Percentiles rank a stretch among this genome's conserved stretches.
These are phyloP conservation scores for Cyclotella choctawhatcheeana DNA, from an alignment of 108 stramenopile species.

Conservation along the genomic window DNA sequence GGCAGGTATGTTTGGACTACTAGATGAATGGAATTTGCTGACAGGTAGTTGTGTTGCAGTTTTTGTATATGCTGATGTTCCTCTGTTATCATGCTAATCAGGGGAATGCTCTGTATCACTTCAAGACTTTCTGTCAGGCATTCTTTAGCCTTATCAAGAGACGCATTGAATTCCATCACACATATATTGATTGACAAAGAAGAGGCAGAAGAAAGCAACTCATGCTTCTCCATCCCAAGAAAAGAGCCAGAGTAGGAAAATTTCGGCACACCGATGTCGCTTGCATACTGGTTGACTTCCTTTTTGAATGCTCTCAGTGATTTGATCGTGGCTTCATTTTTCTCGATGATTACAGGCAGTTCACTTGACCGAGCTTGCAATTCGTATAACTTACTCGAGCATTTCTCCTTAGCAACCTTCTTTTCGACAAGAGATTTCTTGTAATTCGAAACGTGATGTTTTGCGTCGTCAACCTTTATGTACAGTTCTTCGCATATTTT, in stretches of 20 bases:
- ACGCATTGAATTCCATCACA: background rate
- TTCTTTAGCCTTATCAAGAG: background rate
- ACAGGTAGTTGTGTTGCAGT: background rate
- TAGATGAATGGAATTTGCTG: background rate
- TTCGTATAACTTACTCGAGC: background rate
- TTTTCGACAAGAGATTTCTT: too few relatives aligned
- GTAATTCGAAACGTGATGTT: background rate
- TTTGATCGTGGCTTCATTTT: background rate
- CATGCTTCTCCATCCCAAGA: constrained; percentile 4
- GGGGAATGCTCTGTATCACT: background rate
- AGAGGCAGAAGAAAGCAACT: background rate
- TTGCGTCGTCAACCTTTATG: background rate
- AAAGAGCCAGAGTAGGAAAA: background rate
- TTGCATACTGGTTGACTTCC: background rate
- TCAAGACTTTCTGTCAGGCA: background rate
- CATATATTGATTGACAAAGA: background rate
- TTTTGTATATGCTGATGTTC: too few relatives aligned
- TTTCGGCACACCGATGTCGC: background rate
- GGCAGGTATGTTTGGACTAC: background rate
- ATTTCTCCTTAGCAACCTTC: background rate
- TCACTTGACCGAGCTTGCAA: background rate
- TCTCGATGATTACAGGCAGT: background rate
- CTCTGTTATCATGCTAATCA: too few relatives aligned
- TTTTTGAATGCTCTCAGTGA: background rate
- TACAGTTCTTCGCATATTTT: background rate